These are phyloP conservation scores for Vicia faba DNA, from an alignment of 306 rosid species.

Conservation along the genomic window DNA sequence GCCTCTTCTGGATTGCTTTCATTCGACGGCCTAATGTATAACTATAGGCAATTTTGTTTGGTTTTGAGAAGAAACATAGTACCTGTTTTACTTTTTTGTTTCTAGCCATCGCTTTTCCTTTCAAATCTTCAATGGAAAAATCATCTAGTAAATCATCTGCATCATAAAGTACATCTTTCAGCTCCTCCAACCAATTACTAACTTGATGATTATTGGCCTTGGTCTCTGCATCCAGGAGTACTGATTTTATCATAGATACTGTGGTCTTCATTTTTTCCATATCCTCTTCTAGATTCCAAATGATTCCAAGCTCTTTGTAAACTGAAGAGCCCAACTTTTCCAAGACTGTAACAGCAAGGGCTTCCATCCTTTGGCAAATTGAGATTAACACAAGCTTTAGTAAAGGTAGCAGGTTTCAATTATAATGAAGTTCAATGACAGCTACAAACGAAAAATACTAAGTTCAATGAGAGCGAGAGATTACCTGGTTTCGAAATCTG, in stretches of 20 bases:
- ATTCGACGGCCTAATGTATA: slow-evolving; percentile 34
- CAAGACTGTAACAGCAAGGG: slow-evolving; percentile 26
- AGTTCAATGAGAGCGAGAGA: too few relatives aligned
- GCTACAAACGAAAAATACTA: too few relatives aligned
- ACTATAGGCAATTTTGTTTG: slow-evolving; percentile 20
- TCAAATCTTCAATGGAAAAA: slow-evolving; percentile 17
- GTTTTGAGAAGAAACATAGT: slow-evolving; percentile 31
- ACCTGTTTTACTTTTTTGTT: background rate
- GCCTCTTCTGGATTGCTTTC: slow-evolving; percentile 34
- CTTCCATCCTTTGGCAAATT: slow-evolving; percentile 33
- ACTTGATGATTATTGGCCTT: slow-evolving; percentile 22
- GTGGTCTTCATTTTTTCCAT: slow-evolving; percentile 22
- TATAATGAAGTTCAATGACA: too few relatives aligned
- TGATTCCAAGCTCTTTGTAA: slow-evolving; percentile 18
- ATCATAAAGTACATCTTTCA: slow-evolving; percentile 45
- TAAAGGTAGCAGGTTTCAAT: background rate
- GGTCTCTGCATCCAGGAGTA: slow-evolving; percentile 43
- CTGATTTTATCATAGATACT: slow-evolving; percentile 19
- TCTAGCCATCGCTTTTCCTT: slow-evolving; percentile 15
- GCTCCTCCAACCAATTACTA: slow-evolving; percentile 36
- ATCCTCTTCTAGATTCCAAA: slow-evolving; percentile 34
- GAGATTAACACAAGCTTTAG: slow-evolving; percentile 5
- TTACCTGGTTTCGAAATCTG: background rate
- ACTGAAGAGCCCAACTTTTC: slow-evolving; percentile 12
- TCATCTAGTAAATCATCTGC: slow-evolving; percentile 47